A percentile compares a stretch with the other conserved stretches of the same genome.
Conservation (phyloP, 768 basidiomycete species). For the Suillus discolor region DNA sequence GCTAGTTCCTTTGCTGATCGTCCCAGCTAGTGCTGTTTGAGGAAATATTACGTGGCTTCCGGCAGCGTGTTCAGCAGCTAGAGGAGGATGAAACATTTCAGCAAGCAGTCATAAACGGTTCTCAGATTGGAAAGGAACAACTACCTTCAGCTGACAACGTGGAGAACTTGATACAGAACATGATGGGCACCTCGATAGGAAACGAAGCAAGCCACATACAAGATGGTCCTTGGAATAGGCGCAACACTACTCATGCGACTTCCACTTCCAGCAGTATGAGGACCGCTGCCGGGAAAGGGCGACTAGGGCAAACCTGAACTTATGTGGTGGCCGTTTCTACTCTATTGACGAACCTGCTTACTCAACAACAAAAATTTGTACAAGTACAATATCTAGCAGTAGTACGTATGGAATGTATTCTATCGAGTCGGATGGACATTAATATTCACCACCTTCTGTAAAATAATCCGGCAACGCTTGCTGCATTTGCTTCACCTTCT, state of each 20-base stretch:
- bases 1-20: neutral
- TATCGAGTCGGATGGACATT: conserved; percentile 1
- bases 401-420: neutral
- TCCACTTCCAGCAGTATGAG: conserved; percentile 27
- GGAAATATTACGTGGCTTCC: conserved; percentile 41
- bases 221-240: conserved; percentile 34
- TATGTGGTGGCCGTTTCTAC: neutral
- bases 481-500: conserved; percentile 57
- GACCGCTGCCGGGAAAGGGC: conserved; percentile 29
- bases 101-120: conserved; percentile 38
- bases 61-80: conserved; percentile 38
- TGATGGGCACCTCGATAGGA: conserved; percentile 35
- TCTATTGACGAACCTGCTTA: too few species aligned
- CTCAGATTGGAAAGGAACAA: conserved; percentile 37
- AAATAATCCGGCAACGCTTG: conserved; percentile 69
- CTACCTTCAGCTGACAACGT: conserved; percentile 39
- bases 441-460: conserved; percentile 37
- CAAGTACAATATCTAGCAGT: neutral
- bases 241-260: conserved; percentile 17
- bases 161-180: conserved; percentile 43
- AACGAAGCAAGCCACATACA: conserved; percentile 17
- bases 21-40: conserved; percentile 34
- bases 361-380: neutral
- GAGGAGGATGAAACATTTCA: conserved; percentile 49
- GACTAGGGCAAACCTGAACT: conserved; percentile 1